Percentiles rank a stretch among this genome's conserved stretches.
phyloP scores from a whole-genome alignment of 2,329 filamentous ascomycete species.

The Tolypocladium ovalisporum region DNA sequence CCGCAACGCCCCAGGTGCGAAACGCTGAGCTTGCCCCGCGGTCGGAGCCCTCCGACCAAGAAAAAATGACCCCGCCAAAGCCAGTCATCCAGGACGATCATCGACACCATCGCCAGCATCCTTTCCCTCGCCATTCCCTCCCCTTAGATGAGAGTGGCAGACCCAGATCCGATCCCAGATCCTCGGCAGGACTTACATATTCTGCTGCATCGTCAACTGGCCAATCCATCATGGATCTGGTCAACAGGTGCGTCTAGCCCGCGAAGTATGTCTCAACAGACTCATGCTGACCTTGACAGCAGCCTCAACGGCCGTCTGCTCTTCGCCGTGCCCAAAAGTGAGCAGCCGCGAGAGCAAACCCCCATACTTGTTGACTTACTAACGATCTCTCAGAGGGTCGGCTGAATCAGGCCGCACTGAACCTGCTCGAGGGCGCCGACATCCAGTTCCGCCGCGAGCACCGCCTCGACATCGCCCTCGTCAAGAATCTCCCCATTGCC shows the following conservation, averaged over 20 bases:
- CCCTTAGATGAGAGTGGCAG: neutral
- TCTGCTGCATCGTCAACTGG: neutral
- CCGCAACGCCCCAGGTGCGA: too few relatives aligned
- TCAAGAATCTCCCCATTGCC: conserved; percentile 92
- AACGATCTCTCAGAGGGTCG: conserved; percentile 61
- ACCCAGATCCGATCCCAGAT: neutral
- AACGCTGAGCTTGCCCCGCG: conserved; percentile 1
- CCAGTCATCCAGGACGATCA: neutral
- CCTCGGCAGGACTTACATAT: neutral
- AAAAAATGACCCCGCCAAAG: conserved; percentile 11
- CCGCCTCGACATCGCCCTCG: conserved; percentile 91
- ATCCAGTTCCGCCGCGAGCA: conserved; percentile 95
- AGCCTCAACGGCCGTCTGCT: conserved; percentile 88
- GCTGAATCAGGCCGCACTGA: conserved; percentile 75
- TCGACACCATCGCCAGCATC: neutral
- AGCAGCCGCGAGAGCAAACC: conserved; percentile 20
- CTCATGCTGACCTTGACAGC: neutral
- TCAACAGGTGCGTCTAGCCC: conserved; percentile 35
- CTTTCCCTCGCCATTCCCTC: neutral
- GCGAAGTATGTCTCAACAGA: neutral
- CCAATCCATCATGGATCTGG: conserved; percentile 33
- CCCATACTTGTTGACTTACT: neutral
- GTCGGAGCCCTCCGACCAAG: neutral
- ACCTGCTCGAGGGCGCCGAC: conserved; percentile 86
- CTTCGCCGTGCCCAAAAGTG: conserved; percentile 97